Percentiles rank a stretch among this genome's conserved stretches.
phyloP scores from a whole-genome alignment of 768 basidiomycete species.

The Tricholoma matsutake region DNA sequence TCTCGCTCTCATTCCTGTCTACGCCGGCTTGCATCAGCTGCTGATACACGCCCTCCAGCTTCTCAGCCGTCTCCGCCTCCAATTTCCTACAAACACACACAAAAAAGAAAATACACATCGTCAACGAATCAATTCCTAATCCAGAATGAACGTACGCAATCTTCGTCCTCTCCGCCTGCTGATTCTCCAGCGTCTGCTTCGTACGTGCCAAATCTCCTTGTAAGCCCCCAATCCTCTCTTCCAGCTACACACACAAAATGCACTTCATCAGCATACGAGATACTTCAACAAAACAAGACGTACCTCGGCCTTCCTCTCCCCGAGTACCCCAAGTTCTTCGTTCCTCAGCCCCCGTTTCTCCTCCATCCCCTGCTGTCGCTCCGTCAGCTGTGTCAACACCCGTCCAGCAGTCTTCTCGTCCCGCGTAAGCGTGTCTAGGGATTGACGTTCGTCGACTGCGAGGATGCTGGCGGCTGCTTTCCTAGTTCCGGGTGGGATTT shows the following conservation, averaged over 20 bases:
- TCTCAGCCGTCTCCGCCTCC: slow-evolving; percentile 90
- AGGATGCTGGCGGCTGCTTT: slow-evolving; percentile 77
- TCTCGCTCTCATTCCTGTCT: slow-evolving; percentile 83
- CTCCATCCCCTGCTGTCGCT: slow-evolving; percentile 64
- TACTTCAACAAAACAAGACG: slow-evolving; percentile 6
- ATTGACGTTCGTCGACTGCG: slow-evolving; percentile 85
- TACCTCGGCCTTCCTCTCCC: slow-evolving; percentile 58
- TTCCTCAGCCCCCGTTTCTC: slow-evolving; percentile 53
- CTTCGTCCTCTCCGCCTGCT: slow-evolving; percentile 77
- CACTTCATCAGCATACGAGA: neutral
- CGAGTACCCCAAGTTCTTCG: slow-evolving; percentile 50
- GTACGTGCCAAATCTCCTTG: slow-evolving; percentile 60
- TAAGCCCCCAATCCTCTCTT: slow-evolving; percentile 53
- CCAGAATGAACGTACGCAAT: slow-evolving; percentile 55
- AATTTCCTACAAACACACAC: slow-evolving; percentile 60
- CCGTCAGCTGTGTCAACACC: slow-evolving; percentile 59
- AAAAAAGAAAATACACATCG: too few relatives aligned
- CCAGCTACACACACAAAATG: slow-evolving; percentile 40
- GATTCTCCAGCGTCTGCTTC: slow-evolving; percentile 79
- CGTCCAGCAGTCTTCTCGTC: slow-evolving; percentile 77
- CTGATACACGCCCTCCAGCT: slow-evolving; percentile 75
- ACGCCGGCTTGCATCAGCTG: slow-evolving; percentile 89
- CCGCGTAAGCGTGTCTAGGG: slow-evolving; percentile 73
- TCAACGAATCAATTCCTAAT: neutral
- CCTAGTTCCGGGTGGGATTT: slow-evolving; percentile 36